Evolutionary conservation across 1,284 basidiomycete genomes (phyloP), one percentile per base, ranked within the genome.

Genomic region (Rhizoctonia solani): DNA sequence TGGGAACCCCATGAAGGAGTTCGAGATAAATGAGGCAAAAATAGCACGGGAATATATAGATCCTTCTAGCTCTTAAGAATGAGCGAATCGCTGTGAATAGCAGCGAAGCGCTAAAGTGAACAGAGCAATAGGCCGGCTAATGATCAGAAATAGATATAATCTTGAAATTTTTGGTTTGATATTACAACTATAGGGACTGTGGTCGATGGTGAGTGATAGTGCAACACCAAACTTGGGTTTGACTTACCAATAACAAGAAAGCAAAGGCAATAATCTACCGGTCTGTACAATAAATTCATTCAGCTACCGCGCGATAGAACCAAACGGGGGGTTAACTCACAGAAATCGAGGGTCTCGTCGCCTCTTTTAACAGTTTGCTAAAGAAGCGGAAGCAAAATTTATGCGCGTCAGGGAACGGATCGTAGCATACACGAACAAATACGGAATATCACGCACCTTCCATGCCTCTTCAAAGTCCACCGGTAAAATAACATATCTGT

Each of bases 381-480:
- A 72, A 70, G 69, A 72, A 68, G 73, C 50, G 54, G 66, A 41
- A 61, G 72, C 56, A 72, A 73, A 69, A 59, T 73, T 70, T 72
- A 69, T 68, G 68, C 42, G 42, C 53, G 52, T 49, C 29, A 53
- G n/a, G 41, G 54, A 66, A 52, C 67, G 50, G 50, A 73, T 73
- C 72, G 71, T 71, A 74, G 67, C 72, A 76, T 73, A 72, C 76
- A 76, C 69, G 58, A 54, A 50, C 72, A 75, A 69, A 67, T 54
- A 52, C n/a, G 74, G 71, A 71, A 74, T 76, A 66, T 72, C 14
- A 86, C 90, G 76, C 73, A 95, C 93, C 84, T 97, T 98, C 94
- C 95, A 98, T 74, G 93, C 93, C 79, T 98, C 95, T 77, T 99
- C 97, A 76, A 98, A 99, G 83, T 99, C 97, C 32, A 91, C 86